A percentile compares a stretch with the other conserved stretches of the same genome.
Evolutionary conservation across 768 basidiomycete species (phyloP).

Genomic region (Kwoniella mangroviensis): DNA sequence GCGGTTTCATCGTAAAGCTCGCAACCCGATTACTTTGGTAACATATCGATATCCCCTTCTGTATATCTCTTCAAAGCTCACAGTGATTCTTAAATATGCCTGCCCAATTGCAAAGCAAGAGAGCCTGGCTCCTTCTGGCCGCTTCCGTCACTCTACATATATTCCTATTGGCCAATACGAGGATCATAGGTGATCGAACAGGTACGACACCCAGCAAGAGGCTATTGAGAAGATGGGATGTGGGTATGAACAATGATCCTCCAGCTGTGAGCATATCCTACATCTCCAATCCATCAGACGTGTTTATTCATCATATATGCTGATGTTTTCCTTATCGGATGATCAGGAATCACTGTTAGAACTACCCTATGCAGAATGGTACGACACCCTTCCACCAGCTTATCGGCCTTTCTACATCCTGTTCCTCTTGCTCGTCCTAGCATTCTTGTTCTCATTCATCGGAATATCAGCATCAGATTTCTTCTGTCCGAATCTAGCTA

Average conservation of each 20-base stretch:
- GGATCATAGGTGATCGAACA: constrained; percentile 16
- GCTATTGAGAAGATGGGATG: constrained; percentile 1
- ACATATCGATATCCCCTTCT: background rate
- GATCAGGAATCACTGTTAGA: constrained; percentile 13
- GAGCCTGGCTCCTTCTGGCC: constrained; percentile 47
- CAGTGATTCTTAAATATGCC: background rate
- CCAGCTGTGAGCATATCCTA: background rate
- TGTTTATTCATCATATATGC: background rate
- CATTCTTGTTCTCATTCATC: constrained; percentile 91
- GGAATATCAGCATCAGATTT: constrained; percentile 96
- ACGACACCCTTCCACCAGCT: constrained; percentile 20
- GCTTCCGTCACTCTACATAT: constrained; percentile 36
- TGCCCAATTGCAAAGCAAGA: constrained; percentile 14
- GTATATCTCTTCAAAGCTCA: background rate
- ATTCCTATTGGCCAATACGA: constrained; percentile 17
- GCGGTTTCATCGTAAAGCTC: background rate
- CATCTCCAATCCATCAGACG: background rate
- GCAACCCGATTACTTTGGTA: background rate
- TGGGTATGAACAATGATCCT: background rate
- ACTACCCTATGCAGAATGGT: constrained; percentile 27
- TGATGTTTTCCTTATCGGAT: no score
- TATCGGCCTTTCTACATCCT: constrained; percentile 28
- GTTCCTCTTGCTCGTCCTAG: constrained; percentile 34
- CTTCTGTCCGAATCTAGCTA: constrained; percentile 94
- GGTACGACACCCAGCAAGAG: constrained; percentile 3